Conservation (phyloP, 73 alveolate species). For the Diophrys sp. region DNA sequence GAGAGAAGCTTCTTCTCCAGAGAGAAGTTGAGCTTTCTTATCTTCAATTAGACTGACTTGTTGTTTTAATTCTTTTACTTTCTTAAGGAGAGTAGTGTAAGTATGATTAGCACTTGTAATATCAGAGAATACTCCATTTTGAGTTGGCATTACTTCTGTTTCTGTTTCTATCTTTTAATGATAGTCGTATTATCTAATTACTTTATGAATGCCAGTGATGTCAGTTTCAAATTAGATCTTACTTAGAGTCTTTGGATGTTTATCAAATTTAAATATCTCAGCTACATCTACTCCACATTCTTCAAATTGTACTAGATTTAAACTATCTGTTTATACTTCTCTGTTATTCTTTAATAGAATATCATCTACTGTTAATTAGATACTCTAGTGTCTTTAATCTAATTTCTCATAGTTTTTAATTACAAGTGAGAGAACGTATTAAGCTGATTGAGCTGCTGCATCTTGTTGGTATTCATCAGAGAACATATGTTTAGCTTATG, state of each 20-base stretch:
- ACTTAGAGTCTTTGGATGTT: constrained; percentile 5
- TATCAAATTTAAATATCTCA: constrained; percentile 22
- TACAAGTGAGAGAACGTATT: neutral
- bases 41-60: constrained; percentile 9
- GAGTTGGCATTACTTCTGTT: neutral
- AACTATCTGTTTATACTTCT: constrained; percentile 16
- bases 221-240: constrained; percentile 11
- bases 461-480: neutral
- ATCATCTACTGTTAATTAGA: neutral
- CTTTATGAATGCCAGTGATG: neutral
- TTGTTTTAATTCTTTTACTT: constrained; percentile 21
- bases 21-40: neutral
- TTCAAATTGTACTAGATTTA: constrained; percentile 4
- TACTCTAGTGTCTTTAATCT: neutral
- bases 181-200: neutral
- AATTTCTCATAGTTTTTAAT: neutral
- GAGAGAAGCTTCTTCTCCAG: neutral
- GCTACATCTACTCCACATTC: constrained; percentile 27
- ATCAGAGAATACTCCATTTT: neutral
- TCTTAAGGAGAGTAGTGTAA: constrained; percentile 1
- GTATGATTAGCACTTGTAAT: constrained; percentile 14
- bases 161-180: neutral
- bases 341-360: neutral
- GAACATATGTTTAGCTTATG: neutral
- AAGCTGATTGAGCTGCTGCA: neutral